Evolutionary conservation across 371 early-diverging fungal genomes (phyloP).

Genomic region (Sporodiniella umbellata): DNA sequence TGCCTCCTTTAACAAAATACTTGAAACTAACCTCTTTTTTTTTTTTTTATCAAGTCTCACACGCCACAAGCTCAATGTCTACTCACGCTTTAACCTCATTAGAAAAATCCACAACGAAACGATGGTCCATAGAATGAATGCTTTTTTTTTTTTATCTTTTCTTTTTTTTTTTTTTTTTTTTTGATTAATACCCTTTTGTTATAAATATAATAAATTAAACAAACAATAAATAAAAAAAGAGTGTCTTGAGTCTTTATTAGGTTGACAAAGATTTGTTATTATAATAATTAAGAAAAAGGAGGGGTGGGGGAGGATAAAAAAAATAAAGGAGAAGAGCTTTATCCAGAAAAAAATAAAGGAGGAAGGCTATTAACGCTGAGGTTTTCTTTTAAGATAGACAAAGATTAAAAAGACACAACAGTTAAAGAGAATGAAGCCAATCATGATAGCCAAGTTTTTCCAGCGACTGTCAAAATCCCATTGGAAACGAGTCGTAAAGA

Average conservation of each 20-base stretch:
- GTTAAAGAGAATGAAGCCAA: constrained; percentile 47
- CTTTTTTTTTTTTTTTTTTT: neutral
- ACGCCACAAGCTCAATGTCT: constrained; percentile 26
- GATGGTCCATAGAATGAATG: constrained; percentile 38
- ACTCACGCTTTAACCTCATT: constrained; percentile 26
- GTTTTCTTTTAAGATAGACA: constrained; percentile 12
- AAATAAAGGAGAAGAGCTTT: no score
- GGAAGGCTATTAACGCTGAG: constrained; percentile 14
- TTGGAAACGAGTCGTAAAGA: constrained; percentile 16
- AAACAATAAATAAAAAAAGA: no score
- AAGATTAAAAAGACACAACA: constrained; percentile 23
- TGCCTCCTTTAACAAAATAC: no score
- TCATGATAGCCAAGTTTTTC: constrained; percentile 61
- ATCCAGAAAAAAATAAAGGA: no score
- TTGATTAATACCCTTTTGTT: no score
- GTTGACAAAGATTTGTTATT: no score
- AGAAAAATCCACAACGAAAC: constrained; percentile 25
- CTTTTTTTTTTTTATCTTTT: neutral
- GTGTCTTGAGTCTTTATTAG: no score
- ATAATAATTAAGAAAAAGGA: no score
- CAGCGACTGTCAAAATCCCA: constrained; percentile 48
- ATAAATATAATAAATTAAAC: no score
- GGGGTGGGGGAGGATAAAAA: no score
- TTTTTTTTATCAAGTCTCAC: no score
- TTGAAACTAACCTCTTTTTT: no score